Evolutionary conservation across 2,329 filamentous ascomycete genomes (phyloP).

Genomic region (Neofusicoccum umdonicola): DNA sequence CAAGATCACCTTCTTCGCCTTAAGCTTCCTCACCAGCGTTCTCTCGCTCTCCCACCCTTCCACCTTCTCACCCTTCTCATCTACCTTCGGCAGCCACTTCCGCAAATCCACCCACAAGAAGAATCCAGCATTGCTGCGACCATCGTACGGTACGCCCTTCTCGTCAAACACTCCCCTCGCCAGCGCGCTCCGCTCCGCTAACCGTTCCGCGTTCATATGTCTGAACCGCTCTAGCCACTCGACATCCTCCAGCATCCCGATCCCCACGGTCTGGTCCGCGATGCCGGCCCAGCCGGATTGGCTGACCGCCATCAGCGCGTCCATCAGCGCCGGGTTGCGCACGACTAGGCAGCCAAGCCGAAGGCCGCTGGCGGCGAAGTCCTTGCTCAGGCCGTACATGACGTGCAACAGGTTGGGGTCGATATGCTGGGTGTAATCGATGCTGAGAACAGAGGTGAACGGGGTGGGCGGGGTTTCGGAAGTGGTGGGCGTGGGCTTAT

Average conservation of each 20-base stretch:
- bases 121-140: slow-evolving; percentile 45
- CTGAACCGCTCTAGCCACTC: slow-evolving; percentile 26
- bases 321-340: slow-evolving; percentile 26
- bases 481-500: slow-evolving; percentile 12
- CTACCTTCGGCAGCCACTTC: slow-evolving; percentile 13
- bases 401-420: slow-evolving; percentile 27
- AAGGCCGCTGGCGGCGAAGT: slow-evolving; percentile 35
- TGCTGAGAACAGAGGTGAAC: slow-evolving; percentile 28
- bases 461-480: background rate
- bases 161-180: slow-evolving; percentile 23
- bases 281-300: slow-evolving; percentile 31
- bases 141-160: slow-evolving; percentile 38
- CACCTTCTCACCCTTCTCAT: background rate
- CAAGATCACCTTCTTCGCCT: slow-evolving; percentile 51
- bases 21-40: slow-evolving; percentile 44
- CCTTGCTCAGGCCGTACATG: slow-evolving; percentile 34
- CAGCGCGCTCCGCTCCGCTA: slow-evolving; percentile 24
- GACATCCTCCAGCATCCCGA: slow-evolving; percentile 31
- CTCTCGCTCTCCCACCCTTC: slow-evolving; percentile 43
- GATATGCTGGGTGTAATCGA: slow-evolving; percentile 22
- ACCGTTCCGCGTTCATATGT: slow-evolving; percentile 16
- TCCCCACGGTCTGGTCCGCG: slow-evolving; percentile 31
- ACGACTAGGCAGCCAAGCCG: slow-evolving; percentile 29
- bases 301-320: slow-evolving; percentile 24
- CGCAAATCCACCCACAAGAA: slow-evolving; percentile 45